A percentile compares a stretch with the other conserved stretches of the same genome.
These are phyloP conservation scores for Lentinula edodes DNA, from an alignment of 768 basidiomycete species.

Conservation along the genomic window DNA sequence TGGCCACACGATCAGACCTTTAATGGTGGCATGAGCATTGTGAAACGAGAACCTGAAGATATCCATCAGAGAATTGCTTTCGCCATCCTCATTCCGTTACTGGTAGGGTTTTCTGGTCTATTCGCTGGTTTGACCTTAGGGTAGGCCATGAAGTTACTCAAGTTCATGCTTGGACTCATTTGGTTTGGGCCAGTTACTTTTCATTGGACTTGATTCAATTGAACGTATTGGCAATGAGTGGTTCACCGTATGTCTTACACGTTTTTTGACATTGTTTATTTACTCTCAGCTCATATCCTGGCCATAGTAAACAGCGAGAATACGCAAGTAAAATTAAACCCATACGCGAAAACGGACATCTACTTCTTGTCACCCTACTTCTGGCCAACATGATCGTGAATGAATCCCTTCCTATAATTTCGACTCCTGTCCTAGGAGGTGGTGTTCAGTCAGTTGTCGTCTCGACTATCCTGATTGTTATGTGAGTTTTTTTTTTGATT, in stretches of 20 bases:
- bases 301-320: constrained; percentile 60
- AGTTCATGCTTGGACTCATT: neutral
- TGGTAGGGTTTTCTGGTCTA: constrained; percentile 77
- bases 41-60: neutral
- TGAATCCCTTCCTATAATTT: constrained; percentile 80
- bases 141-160: neutral
- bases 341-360: constrained; percentile 77
- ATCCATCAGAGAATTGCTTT: neutral
- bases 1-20: constrained; percentile 7
- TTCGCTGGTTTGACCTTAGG: constrained; percentile 85
- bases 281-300: neutral
- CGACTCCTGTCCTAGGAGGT: constrained; percentile 75
- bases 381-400: constrained; percentile 92
- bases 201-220: constrained; percentile 90
- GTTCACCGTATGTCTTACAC: constrained; percentile 59
- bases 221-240: constrained; percentile 79
- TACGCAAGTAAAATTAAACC: constrained; percentile 86
- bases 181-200: constrained; percentile 60
- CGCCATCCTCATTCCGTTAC: constrained; percentile 65
- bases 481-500: constrained; percentile 49
- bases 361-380: constrained; percentile 77
- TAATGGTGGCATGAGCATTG: neutral
- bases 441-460: constrained; percentile 73
- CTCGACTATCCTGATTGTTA: constrained; percentile 81
- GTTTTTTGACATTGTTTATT: neutral